Percentiles rank a stretch among this genome's conserved stretches.
These are phyloP conservation scores for Metschnikowia colocasiae DNA, from an alignment of 805 yeast genomes.

Conservation along the genomic window DNA sequence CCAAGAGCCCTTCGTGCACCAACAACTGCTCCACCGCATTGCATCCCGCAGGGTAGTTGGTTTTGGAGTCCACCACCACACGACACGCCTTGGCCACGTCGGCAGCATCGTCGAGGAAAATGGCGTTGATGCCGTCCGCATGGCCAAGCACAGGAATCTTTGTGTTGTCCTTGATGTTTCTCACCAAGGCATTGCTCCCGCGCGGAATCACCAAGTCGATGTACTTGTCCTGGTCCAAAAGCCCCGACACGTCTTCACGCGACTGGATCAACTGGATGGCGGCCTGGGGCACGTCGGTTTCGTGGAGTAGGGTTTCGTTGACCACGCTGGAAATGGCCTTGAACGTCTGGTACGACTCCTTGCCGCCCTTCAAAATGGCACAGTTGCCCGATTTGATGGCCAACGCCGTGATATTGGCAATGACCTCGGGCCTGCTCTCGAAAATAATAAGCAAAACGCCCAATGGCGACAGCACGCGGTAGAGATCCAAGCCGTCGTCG, in stretches of 20 bases:
- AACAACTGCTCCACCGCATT: conserved; percentile 90
- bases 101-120: conserved; percentile 75
- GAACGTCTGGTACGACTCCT: conserved; percentile 84
- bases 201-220: conserved; percentile 96
- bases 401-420: conserved; percentile 93
- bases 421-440: conserved; percentile 97
- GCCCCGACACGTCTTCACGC: conserved; percentile 83
- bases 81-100: conserved; percentile 73
- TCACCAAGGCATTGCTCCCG: conserved; percentile 92
- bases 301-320: conserved; percentile 48
- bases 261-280: conserved; percentile 86
- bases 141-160: conserved; percentile 97
- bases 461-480: conserved; percentile 86
- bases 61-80: conserved; percentile 81
- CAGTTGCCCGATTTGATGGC: conserved; percentile 96
- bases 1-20: conserved; percentile 45
- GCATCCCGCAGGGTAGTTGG: conserved; percentile 99
- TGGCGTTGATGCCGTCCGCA: conserved; percentile 96
- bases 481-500: conserved; percentile 84
- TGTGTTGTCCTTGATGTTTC: conserved; percentile 78
- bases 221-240: conserved; percentile 78
- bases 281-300: conserved; percentile 71
- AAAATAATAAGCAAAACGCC: conserved; percentile 91
- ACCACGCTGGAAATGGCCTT: conserved; percentile 74
- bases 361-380: conserved; percentile 96